Percentiles rank a stretch among this genome's conserved stretches.
Conservation (phyloP, 257 asterid species). For the Cynanchum wilfordii region DNA sequence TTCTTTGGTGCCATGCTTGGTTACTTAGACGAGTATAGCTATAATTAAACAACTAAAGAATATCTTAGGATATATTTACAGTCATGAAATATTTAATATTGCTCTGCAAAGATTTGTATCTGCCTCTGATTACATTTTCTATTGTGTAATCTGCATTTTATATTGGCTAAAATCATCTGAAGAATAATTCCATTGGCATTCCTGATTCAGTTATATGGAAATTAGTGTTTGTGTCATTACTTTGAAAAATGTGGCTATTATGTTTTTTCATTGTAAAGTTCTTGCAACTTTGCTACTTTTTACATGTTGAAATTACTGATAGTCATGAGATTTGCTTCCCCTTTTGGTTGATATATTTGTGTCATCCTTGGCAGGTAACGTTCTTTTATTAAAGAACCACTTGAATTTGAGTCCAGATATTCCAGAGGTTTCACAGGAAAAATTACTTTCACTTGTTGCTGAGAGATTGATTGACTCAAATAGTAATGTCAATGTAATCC, state of each 20-base stretch:
- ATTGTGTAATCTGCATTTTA: background rate
- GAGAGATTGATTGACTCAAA: constrained; percentile 83
- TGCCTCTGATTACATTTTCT: background rate
- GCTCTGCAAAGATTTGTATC: background rate
- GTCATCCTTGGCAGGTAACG: constrained; percentile 51
- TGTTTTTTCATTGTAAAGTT: background rate
- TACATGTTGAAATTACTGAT: background rate
- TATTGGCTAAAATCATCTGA: background rate
- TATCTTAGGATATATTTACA: background rate
- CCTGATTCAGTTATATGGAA: background rate
- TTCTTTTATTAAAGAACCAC: constrained; percentile 69
- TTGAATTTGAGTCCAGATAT: constrained; percentile 79
- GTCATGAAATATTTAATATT: background rate
- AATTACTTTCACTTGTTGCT: constrained; percentile 81
- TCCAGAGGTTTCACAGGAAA: constrained; percentile 89
- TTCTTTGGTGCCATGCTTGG: background rate
- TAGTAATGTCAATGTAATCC: constrained; percentile 48
- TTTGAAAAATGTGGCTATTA: background rate
- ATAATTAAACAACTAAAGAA: background rate
- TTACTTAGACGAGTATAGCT: background rate
- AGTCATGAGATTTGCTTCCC: background rate
- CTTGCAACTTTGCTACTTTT: background rate
- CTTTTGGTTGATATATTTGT: constrained; percentile 13
- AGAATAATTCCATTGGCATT: background rate
- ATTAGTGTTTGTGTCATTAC: background rate